Conservation (phyloP, 768 basidiomycete genomes). For the Suillus sp. region DNA sequence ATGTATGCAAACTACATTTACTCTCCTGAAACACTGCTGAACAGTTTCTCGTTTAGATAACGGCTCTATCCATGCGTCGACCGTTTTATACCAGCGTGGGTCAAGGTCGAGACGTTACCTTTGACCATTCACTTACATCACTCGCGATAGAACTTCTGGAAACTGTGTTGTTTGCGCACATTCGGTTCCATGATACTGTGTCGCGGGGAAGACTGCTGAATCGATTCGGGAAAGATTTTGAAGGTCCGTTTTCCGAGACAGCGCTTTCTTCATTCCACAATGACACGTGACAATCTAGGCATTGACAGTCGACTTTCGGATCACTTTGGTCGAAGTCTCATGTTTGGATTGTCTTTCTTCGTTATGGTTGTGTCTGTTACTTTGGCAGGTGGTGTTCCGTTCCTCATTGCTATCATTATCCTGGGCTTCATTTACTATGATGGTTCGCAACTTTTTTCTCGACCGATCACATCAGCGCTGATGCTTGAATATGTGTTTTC, state of each 20-base stretch:
- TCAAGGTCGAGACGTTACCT: background rate
- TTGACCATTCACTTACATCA: background rate
- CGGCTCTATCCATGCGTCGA: conserved; percentile 83
- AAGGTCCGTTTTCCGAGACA: conserved; percentile 42
- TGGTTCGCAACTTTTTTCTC: conserved; percentile 42
- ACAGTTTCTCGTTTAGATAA: conserved; percentile 42
- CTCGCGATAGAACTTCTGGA: conserved; percentile 59
- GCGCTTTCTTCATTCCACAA: conserved; percentile 10
- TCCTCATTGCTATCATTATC: conserved; percentile 58
- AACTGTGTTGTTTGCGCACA: conserved; percentile 80
- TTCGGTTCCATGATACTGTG: conserved; percentile 92
- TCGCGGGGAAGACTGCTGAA: conserved; percentile 83
- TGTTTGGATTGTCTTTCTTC: conserved; percentile 66
- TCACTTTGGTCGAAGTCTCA: conserved; percentile 79
- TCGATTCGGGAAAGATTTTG: conserved; percentile 89
- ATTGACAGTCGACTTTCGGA: conserved; percentile 84
- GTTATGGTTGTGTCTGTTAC: conserved; percentile 78
- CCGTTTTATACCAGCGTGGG: conserved; percentile 70
- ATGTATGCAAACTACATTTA: conserved; percentile 46
- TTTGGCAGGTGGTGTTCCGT: conserved; percentile 76
- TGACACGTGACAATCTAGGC: conserved; percentile 41
- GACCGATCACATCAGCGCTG: conserved; percentile 4
- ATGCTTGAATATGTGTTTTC: conserved; percentile 6
- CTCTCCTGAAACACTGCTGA: conserved; percentile 11
- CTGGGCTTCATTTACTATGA: conserved; percentile 71